Conservation (phyloP, 768 basidiomycete species). For the Calocybe gangraenosa region DNA sequence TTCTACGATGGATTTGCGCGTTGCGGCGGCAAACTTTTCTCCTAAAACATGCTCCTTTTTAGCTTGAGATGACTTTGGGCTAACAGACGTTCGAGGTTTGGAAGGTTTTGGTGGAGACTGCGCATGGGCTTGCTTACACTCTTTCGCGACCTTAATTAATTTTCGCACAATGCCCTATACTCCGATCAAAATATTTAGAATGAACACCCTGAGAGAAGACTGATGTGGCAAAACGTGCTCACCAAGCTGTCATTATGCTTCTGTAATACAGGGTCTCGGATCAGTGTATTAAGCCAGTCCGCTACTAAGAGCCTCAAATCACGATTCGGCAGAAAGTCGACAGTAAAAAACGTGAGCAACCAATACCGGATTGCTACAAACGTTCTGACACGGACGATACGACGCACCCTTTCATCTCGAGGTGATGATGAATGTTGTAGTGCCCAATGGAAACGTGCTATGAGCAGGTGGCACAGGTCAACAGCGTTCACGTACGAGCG, state of each 20-base stretch:
- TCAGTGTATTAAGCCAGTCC: slow-evolving; percentile 77
- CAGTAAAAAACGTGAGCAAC: slow-evolving; percentile 85
- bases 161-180: slow-evolving; percentile 75
- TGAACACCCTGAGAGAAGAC: neutral
- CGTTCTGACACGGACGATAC: slow-evolving; percentile 83
- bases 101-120: slow-evolving; percentile 30
- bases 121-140: slow-evolving; percentile 69
- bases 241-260: slow-evolving; percentile 70
- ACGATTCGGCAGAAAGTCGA: slow-evolving; percentile 81
- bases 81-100: slow-evolving; percentile 28
- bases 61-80: slow-evolving; percentile 29
- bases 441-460: slow-evolving; percentile 89
- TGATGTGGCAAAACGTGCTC: slow-evolving; percentile 25
- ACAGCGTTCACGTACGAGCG: slow-evolving; percentile 77
- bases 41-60: slow-evolving; percentile 48
- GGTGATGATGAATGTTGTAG: slow-evolving; percentile 43
- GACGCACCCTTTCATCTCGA: slow-evolving; percentile 66
- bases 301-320: slow-evolving; percentile 71
- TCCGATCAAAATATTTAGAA: neutral
- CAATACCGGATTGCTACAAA: slow-evolving; percentile 90
- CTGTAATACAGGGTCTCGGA: slow-evolving; percentile 65
- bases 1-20: slow-evolving; percentile 33
- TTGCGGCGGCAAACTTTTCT: slow-evolving; percentile 63
- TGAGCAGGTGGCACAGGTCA: slow-evolving; percentile 78
- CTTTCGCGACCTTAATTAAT: slow-evolving; percentile 78